Evolutionary conservation across 2,329 filamentous ascomycete species (phyloP).

Genomic region (Aspergillus versicolor): DNA sequence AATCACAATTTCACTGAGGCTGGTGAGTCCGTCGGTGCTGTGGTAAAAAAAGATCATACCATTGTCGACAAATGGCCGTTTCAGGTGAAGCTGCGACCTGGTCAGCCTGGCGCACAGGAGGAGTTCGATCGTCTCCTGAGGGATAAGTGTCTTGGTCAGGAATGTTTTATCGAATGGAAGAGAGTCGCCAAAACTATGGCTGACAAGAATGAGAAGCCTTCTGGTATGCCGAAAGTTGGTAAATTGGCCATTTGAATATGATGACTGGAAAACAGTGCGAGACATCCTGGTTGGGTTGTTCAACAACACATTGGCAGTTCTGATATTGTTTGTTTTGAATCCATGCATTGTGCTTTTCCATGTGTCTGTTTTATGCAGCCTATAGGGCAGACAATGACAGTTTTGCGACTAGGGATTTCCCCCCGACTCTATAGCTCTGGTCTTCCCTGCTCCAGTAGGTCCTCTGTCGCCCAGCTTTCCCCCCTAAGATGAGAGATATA

Average conservation of each 20-base stretch:
- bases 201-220: background rate
- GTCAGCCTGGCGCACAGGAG: conserved; percentile 20
- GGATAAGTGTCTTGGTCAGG: conserved; percentile 12
- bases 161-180: conserved; percentile 36
- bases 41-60: conserved; percentile 29
- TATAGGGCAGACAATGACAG: too few relatives aligned
- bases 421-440: background rate
- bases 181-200: background rate
- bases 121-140: conserved; percentile 30
- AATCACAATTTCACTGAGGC: background rate
- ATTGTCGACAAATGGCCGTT: conserved; percentile 37
- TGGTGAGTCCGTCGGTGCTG: conserved; percentile 2
- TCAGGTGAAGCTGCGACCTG: conserved; percentile 21
- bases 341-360: background rate
- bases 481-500: background rate
- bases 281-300: too few relatives aligned
- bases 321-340: background rate
- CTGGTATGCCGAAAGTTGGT: too few relatives aligned
- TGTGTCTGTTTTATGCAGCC: background rate
- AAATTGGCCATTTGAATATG: too few relatives aligned
- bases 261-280: background rate
- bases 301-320: too few relatives aligned
- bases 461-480: background rate
- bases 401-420: too few relatives aligned
- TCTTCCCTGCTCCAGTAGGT: background rate